Conservation (phyloP, 2,329 filamentous ascomycete genomes). For the Botrytis sinoallii region DNA sequence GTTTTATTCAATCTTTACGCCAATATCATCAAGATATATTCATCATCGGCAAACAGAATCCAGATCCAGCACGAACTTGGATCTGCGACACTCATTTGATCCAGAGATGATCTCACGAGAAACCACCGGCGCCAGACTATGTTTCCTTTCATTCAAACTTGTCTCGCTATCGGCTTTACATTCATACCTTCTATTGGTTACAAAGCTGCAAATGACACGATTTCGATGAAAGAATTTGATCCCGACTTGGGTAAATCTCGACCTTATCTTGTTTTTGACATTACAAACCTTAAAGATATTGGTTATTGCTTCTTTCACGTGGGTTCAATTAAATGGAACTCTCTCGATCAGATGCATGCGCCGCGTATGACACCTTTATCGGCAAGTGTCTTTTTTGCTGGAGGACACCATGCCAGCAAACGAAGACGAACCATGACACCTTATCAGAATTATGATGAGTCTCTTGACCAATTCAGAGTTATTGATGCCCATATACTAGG, state of each 20-base stretch:
- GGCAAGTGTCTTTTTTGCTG: not conserved
- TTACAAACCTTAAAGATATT: conserved; percentile 21
- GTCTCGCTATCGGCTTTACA: not conserved
- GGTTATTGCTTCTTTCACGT: conserved; percentile 26
- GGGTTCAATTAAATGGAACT: not conserved
- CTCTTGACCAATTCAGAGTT: not conserved
- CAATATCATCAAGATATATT: conserved; percentile 24
- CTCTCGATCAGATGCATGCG: not conserved
- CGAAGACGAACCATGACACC: not conserved
- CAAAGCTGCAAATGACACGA: not conserved
- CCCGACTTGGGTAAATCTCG: not conserved
- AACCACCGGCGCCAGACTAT: not conserved
- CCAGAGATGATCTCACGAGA: not conserved
- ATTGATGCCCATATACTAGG: not conserved
- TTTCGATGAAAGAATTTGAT: not conserved
- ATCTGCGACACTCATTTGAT: not conserved
- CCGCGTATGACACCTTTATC: not conserved
- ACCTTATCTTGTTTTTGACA: conserved; percentile 27
- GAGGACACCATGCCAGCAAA: not conserved
- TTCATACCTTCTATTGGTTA: not conserved
- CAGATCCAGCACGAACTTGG: conserved; percentile 26
- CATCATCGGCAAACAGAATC: conserved; percentile 21
- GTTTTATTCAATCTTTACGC: conserved; percentile 8
- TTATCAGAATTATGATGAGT: not conserved
- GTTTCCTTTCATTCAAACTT: not conserved